These are phyloP conservation scores for Sordariomycetes sp. DNA, from an alignment of 2,329 filamentous ascomycete genomes.

Conservation along the genomic window DNA sequence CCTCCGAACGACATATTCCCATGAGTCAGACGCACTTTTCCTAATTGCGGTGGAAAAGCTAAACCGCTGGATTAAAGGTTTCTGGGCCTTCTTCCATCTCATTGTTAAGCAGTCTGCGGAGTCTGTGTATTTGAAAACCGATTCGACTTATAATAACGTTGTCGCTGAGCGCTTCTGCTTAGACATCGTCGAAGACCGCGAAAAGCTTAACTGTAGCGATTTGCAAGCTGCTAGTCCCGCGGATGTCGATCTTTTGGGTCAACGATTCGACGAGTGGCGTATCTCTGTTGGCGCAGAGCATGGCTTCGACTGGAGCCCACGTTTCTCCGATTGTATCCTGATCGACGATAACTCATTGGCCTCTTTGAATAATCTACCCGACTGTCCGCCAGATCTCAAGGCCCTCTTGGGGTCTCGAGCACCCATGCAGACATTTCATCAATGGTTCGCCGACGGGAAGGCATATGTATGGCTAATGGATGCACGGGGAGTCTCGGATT, in stretches of 20 bases:
- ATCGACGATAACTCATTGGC: neutral
- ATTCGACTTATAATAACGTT: neutral
- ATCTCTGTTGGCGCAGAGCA: neutral
- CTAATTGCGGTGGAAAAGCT: neutral
- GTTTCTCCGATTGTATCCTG: constrained; percentile 1
- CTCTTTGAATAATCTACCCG: neutral
- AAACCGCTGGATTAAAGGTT: neutral
- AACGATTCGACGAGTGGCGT: neutral
- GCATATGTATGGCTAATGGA: neutral
- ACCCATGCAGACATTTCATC: neutral
- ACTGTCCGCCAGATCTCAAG: neutral
- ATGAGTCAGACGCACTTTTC: neutral
- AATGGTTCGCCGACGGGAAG: neutral
- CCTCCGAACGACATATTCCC: neutral
- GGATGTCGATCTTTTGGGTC: neutral
- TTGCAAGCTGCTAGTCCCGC: neutral
- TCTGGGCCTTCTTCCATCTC: neutral
- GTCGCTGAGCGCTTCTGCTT: neutral
- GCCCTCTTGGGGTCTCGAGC: neutral
- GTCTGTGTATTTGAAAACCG: neutral
- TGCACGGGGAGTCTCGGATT: neutral
- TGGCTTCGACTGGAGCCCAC: neutral
- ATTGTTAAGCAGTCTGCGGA: neutral
- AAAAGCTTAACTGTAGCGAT: neutral
- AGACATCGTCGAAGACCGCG: neutral